Conservation (phyloP, 2,329 filamentous ascomycete genomes). For the Davidsoniella neocaledoniae region DNA sequence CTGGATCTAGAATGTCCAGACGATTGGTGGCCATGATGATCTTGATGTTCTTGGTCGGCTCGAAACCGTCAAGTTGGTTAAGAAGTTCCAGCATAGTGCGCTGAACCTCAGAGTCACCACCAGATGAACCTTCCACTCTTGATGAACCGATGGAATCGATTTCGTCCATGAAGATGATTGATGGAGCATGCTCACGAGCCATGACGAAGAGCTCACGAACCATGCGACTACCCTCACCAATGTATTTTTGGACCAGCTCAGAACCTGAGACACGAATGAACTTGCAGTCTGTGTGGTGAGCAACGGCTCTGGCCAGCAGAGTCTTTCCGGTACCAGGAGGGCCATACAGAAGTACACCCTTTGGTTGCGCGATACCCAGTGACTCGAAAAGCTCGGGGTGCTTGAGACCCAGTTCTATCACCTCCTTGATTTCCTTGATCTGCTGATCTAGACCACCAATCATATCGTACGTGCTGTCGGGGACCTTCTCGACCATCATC, state of each 20-base stretch:
- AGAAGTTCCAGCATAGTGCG: conserved; percentile 96
- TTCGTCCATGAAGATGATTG: conserved; percentile 99
- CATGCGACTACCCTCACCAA: conserved; percentile 95
- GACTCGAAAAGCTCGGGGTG: conserved; percentile 98
- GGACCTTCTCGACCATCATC: conserved; percentile 99
- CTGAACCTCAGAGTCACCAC: conserved; percentile 94
- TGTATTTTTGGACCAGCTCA: conserved; percentile 97
- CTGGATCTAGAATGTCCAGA: conserved; percentile 90
- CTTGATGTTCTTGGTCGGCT: conserved; percentile 99
- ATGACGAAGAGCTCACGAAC: conserved; percentile 98
- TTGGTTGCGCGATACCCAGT: conserved; percentile 95
- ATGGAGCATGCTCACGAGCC: conserved; percentile 93
- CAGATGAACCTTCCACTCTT: conserved; percentile 85
- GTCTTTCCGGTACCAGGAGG: conserved; percentile 97
- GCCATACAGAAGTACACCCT: conserved; percentile 91
- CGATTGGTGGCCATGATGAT: conserved; percentile 99
- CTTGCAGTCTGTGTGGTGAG: conserved; percentile 97
- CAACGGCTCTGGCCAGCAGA: conserved; percentile 81
- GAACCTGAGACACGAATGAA: conserved; percentile 96
- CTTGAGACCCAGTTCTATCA: conserved; percentile 95
- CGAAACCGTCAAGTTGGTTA: conserved; percentile 96
- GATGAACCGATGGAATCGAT: conserved; percentile 98
- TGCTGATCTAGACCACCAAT: conserved; percentile 97
- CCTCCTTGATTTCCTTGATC: conserved; percentile 99
- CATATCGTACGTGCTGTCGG: conserved; percentile 99